phyloP scores from a whole-genome alignment of 2,329 filamentous ascomycete species.

The Neonectria neomacrospora region DNA sequence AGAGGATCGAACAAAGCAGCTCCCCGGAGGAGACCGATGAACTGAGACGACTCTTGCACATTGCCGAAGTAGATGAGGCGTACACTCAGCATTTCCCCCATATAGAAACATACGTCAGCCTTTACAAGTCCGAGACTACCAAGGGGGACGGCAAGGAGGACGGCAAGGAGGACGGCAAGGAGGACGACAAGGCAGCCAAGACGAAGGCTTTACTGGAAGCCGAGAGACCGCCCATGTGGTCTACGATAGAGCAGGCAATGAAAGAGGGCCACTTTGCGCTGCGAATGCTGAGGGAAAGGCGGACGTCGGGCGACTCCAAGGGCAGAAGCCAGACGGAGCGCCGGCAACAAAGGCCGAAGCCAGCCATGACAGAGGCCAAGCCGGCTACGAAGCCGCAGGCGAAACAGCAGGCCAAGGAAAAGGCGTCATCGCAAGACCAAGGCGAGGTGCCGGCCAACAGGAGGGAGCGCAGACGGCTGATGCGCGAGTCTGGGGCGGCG shows the following conservation, averaged over 20 bases:
- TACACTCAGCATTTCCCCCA: slow-evolving; percentile 80
- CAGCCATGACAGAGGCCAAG: slow-evolving; percentile 35
- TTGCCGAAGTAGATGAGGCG: slow-evolving; percentile 77
- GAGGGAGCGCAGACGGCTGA: slow-evolving; percentile 49
- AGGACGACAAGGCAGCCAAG: slow-evolving; percentile 49
- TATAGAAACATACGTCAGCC: slow-evolving; percentile 74
- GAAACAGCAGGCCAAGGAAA: slow-evolving; percentile 34
- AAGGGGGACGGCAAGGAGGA: slow-evolving; percentile 52
- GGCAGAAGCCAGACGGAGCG: slow-evolving; percentile 27
- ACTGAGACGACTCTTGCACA: slow-evolving; percentile 69
- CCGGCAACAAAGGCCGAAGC: slow-evolving; percentile 31
- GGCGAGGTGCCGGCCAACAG: slow-evolving; percentile 46
- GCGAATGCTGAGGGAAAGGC: slow-evolving; percentile 66
- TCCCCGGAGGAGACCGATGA: slow-evolving; percentile 62
- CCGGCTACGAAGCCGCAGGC: slow-evolving; percentile 32
- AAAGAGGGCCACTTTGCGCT: slow-evolving; percentile 63
- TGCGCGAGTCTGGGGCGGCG: slow-evolving; percentile 46
- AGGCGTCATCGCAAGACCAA: slow-evolving; percentile 28
- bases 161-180: slow-evolving; percentile 50
- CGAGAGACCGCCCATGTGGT: slow-evolving; percentile 73
- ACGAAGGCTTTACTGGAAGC: slow-evolving; percentile 58
- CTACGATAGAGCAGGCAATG: slow-evolving; percentile 72
- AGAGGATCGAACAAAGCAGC: slow-evolving; percentile 63
- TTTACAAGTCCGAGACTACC: slow-evolving; percentile 58
- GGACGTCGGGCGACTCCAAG: slow-evolving; percentile 36